Evolutionary conservation across 257 asterid species (phyloP).

Genomic region (Nicotiana noctiflora): DNA sequence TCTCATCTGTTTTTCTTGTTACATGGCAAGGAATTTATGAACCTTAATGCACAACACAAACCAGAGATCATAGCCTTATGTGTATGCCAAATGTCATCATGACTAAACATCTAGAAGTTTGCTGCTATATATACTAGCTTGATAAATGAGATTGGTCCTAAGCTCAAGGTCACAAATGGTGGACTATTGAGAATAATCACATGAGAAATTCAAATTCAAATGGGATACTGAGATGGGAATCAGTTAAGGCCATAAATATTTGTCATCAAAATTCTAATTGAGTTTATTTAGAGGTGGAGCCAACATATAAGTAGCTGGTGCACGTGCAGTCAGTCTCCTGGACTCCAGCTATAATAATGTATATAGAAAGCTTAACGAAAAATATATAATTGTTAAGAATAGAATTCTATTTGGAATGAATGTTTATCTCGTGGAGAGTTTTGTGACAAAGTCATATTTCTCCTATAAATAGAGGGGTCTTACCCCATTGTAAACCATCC

Average conservation of each 20-base stretch:
- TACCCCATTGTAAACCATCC: too few species aligned
- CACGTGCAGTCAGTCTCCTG: not conserved
- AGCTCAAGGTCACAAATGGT: not conserved
- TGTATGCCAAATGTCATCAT: not conserved
- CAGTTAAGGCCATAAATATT: too few species aligned
- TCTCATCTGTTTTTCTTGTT: not conserved
- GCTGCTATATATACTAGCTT: not conserved
- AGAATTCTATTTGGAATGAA: too few species aligned
- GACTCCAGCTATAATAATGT: too few species aligned
- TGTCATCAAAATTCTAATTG: too few species aligned
- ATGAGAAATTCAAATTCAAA: not conserved
- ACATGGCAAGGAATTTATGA: not conserved
- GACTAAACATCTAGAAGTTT: not conserved
- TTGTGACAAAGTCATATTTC: too few species aligned
- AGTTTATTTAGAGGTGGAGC: too few species aligned
- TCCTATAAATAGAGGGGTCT: too few species aligned
- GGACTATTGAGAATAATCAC: not conserved
- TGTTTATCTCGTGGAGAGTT: too few species aligned
- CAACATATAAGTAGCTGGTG: not conserved
- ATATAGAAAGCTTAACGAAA: too few species aligned
- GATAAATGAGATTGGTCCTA: not conserved
- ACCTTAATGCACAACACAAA: not conserved
- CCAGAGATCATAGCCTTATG: not conserved
- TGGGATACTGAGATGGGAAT: not conserved
- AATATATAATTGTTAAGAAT: too few species aligned